Base-by-base conservation (phyloP, 225 moss, liverwort and hornwort species). In the Bryoerythrophyllum caledonicum region DNA sequence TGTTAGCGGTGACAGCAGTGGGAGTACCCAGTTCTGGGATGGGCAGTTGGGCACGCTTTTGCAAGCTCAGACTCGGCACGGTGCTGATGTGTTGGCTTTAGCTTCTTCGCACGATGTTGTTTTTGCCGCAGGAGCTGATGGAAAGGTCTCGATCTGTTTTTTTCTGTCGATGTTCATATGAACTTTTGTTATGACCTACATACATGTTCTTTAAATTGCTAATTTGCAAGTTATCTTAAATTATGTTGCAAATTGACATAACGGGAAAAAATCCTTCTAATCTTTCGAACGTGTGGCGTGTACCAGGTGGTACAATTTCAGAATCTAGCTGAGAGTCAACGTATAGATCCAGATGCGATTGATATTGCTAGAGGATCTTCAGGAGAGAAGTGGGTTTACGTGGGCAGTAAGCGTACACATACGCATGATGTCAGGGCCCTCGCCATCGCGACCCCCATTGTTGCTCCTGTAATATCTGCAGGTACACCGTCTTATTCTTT, bases 1-100 rank as follows among this genome's bases (percentile, higher is more conserved):
- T 71, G 95, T 95, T 52, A 99, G 95, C 77, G 99, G 99, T 80
- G 99, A 99, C 49, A 99, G 99, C 84, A 90, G 91, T 71, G 99
- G 99, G 38, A 99, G 86, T 79, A 89, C 89, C 19, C 99, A 99
- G 62, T 99, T 99, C 73, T 99, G 99, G 99, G 99, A 99, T 80
- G 93, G 86, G 23, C 85, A 93, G 70, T 71, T 95, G 70, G 99
- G 99, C 52, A 99, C 93, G 20, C 74, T 99, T 53, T 78, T 95
- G 68, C 95, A 99, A 88, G 87, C 74, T 7, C 86, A 93, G 54
- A 86, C 88, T 70, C 91, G 86, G 69, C 99, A 99, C 72, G 70
- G 19, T 65, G 99, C 99, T 32, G 95, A 99, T 85, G 95, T 99
- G 60, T 79, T 93, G 77, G 89, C 95, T n/a, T 73, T 99, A 80